A percentile compares a stretch with the other conserved stretches of the same genome.
Conservation (phyloP, 2,329 filamentous ascomycete species). For the Ceratocystis eucalypticola region DNA sequence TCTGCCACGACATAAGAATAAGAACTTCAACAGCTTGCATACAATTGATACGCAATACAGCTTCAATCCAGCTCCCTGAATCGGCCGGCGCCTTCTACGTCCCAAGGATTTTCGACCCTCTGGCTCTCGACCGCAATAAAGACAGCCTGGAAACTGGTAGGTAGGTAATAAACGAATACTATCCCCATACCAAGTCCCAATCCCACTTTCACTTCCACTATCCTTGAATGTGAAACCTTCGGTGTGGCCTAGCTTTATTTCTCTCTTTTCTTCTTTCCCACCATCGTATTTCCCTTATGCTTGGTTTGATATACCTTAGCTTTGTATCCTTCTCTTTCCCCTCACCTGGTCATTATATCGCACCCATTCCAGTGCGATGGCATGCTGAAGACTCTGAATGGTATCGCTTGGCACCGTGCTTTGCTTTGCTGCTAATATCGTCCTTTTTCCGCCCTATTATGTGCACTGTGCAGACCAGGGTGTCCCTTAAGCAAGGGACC, state of each 20-base stretch:
- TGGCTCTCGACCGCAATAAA: conserved; percentile 7
- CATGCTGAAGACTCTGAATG: conserved; percentile 2
- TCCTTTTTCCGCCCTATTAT: conserved; percentile 8
- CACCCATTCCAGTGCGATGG: conserved; percentile 3
- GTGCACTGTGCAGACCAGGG: conserved; percentile 13
- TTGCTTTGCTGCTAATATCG: conserved; percentile 9
- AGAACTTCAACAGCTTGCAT: not conserved
- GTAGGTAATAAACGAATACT: conserved; percentile 6
- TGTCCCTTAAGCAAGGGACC: conserved; percentile 17
- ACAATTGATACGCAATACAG: not conserved
- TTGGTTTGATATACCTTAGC: conserved; percentile 1
- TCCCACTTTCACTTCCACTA: not conserved
- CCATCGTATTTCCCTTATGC: not conserved
- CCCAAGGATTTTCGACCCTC: not conserved
- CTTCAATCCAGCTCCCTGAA: not conserved
- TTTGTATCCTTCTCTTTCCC: not conserved
- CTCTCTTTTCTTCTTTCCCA: conserved; percentile 5
- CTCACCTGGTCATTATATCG: conserved; percentile 3
- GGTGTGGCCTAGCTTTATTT: conserved; percentile 1
- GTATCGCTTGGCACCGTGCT: conserved; percentile 8
- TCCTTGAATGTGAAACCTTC: conserved; percentile 3
- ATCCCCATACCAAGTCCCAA: not conserved
- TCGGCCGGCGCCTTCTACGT: not conserved
- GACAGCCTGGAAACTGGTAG: conserved; percentile 4
- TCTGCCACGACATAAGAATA: not conserved